phyloP scores from a whole-genome alignment of 495 filamentous ascomycete species.

The Halenospora varia region DNA sequence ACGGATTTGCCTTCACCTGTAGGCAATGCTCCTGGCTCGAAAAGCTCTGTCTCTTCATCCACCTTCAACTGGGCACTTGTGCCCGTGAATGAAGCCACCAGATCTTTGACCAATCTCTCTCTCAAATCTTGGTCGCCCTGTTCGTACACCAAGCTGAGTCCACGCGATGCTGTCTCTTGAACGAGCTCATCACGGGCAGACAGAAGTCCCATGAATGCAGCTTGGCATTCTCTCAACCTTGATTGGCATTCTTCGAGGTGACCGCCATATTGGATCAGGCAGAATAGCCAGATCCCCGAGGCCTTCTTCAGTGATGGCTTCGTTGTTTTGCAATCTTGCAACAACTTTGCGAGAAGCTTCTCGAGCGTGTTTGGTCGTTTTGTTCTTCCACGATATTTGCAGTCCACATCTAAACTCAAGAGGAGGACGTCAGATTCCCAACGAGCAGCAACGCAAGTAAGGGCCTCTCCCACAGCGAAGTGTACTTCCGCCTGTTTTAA shows the following conservation, averaged over 20 bases:
- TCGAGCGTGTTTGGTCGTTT: slow-evolving; percentile 46
- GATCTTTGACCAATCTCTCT: slow-evolving; percentile 76
- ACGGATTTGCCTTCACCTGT: slow-evolving; percentile 86
- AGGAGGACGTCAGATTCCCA: slow-evolving; percentile 63
- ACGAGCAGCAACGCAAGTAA: slow-evolving; percentile 69
- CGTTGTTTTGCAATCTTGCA: slow-evolving; percentile 69
- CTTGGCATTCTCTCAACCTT: slow-evolving; percentile 73
- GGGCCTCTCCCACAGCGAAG: slow-evolving; percentile 83
- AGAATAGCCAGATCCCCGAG: slow-evolving; percentile 88
- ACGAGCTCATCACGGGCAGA: slow-evolving; percentile 87
- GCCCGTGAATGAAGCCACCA: slow-evolving; percentile 84
- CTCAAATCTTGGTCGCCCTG: slow-evolving; percentile 78
- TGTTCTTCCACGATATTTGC: slow-evolving; percentile 24
- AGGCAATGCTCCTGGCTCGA: slow-evolving; percentile 87
- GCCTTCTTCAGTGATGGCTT: slow-evolving; percentile 87
- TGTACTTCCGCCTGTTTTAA: slow-evolving; percentile 80
- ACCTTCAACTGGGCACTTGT: slow-evolving; percentile 71
- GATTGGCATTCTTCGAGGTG: slow-evolving; percentile 65
- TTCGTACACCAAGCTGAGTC: slow-evolving; percentile 86
- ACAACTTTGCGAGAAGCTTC: slow-evolving; percentile 58
- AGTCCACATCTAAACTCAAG: slow-evolving; percentile 43
- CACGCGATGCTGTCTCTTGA: slow-evolving; percentile 90
- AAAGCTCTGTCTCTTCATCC: slow-evolving; percentile 83
- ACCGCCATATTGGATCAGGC: slow-evolving; percentile 87
- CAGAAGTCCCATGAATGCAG: slow-evolving; percentile 81